These are phyloP conservation scores for Aspergillus tubingensis DNA, from an alignment of 2,329 filamentous ascomycete genomes.

Conservation along the genomic window DNA sequence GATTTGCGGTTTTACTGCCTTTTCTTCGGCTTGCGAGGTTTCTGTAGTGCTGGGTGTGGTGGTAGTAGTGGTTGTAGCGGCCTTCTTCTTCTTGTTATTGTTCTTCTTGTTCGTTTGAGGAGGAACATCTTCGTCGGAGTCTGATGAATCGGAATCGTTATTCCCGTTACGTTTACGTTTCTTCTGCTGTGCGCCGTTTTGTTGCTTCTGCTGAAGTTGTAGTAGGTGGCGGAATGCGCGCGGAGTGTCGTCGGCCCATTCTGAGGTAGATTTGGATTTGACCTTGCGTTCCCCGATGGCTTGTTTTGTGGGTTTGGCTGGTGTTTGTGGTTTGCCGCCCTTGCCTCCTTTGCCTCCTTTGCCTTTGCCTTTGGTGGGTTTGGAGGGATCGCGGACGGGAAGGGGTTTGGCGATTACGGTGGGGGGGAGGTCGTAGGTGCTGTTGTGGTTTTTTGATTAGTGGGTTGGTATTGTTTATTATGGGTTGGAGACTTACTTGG, in stretches of 20 bases:
- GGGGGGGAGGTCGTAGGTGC: slow-evolving; percentile 61
- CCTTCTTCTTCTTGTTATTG: slow-evolving; percentile 2
- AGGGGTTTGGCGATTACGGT: slow-evolving; percentile 61
- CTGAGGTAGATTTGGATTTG: slow-evolving; percentile 39
- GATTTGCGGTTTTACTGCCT: slow-evolving; percentile 60
- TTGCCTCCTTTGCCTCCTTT: slow-evolving; percentile 4
- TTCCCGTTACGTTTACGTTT: slow-evolving; percentile 49
- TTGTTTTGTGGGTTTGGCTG: slow-evolving; percentile 44
- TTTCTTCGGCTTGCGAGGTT: slow-evolving; percentile 16
- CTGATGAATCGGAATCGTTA: slow-evolving; percentile 12
- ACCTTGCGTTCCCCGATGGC: not conserved
- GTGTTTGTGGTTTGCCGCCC: slow-evolving; percentile 41
- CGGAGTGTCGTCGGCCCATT: slow-evolving; percentile 70
- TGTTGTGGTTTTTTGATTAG: slow-evolving; percentile 27
- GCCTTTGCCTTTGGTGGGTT: slow-evolving; percentile 34
- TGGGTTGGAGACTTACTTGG: not conserved
- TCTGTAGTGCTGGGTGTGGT: not conserved
- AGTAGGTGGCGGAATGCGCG: slow-evolving; percentile 85
- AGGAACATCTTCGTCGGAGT: slow-evolving; percentile 6
- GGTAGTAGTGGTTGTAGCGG: slow-evolving; percentile 28
- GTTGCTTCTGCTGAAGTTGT: slow-evolving; percentile 57
- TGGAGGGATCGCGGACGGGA: slow-evolving; percentile 52
- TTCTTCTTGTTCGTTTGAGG: slow-evolving; percentile 25
- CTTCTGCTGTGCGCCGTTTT: slow-evolving; percentile 47
- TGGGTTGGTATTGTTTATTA: not conserved